Evolutionary conservation across 1,139 yeast genomes (phyloP).

Genomic region (Candida tropicalis): DNA sequence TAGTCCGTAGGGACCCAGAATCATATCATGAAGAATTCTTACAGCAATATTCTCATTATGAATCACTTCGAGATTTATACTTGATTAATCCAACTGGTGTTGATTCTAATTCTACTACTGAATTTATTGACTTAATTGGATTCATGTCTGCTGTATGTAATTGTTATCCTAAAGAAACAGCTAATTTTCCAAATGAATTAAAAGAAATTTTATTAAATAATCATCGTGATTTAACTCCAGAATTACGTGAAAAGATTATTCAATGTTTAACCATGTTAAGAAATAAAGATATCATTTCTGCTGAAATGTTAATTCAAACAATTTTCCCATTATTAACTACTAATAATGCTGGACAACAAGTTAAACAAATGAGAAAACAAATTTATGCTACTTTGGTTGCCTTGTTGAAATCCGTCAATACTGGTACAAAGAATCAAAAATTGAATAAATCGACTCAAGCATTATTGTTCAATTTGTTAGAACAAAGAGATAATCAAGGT

Average conservation of each 20-base stretch:
- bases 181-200: constrained; percentile 79
- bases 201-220: constrained; percentile 67
- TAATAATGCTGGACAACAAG: constrained; percentile 66
- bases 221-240: constrained; percentile 82
- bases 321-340: constrained; percentile 78
- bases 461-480: constrained; percentile 78
- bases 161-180: constrained; percentile 89
- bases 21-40: constrained; percentile 92
- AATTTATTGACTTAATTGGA: constrained; percentile 83
- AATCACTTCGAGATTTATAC: constrained; percentile 84
- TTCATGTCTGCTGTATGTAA: constrained; percentile 89
- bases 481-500: constrained; percentile 79
- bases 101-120: constrained; percentile 64
- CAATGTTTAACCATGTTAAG: constrained; percentile 88
- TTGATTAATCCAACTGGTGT: constrained; percentile 64
- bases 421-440: constrained; percentile 84
- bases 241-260: constrained; percentile 86
- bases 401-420: constrained; percentile 77
- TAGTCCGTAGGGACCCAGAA: constrained; percentile 90
- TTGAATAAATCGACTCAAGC: constrained; percentile 91
- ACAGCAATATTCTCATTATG: constrained; percentile 91
- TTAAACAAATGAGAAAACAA: constrained; percentile 80
- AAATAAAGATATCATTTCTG: constrained; percentile 78
- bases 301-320: constrained; percentile 82
- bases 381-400: constrained; percentile 79